Evolutionary conservation across 371 early-diverging fungal species (phyloP).

Genomic region (Rhizopus microsporus): DNA sequence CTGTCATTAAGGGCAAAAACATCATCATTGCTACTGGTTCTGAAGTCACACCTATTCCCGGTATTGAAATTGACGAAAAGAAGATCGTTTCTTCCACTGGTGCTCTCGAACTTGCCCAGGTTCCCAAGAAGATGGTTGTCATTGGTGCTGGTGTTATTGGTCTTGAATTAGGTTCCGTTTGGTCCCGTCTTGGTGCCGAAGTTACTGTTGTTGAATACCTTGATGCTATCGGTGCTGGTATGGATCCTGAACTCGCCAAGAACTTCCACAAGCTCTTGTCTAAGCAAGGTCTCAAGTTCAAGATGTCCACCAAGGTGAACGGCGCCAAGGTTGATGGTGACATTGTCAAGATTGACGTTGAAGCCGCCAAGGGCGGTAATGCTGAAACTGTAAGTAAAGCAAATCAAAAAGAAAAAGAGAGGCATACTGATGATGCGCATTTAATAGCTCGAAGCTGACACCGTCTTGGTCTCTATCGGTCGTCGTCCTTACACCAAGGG

Average conservation of each 20-base stretch:
- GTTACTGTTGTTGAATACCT: conserved; percentile 97
- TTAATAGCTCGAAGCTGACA: conserved; percentile 86
- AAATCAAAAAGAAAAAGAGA: not conserved
- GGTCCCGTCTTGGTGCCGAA: conserved; percentile 94
- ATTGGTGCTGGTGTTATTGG: conserved; percentile 99
- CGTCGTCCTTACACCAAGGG: conserved; percentile 94
- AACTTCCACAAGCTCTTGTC: conserved; percentile 85
- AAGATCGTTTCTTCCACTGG: conserved; percentile 97
- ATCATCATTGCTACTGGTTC: conserved; percentile 97
- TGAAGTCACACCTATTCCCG: conserved; percentile 92
- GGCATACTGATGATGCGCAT: not conserved
- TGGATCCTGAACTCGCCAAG: conserved; percentile 95
- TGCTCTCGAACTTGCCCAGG: conserved; percentile 89
- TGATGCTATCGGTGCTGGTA: conserved; percentile 93
- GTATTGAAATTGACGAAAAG: conserved; percentile 93
- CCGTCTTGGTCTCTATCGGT: conserved; percentile 92
- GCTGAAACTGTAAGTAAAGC: conserved; percentile 67
- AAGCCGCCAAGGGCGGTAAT: conserved; percentile 85
- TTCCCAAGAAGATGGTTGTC: conserved; percentile 97
- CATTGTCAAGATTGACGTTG: conserved; percentile 87
- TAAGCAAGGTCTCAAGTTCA: conserved; percentile 98
- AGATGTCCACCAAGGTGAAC: conserved; percentile 95
- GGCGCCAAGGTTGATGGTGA: conserved; percentile 83
- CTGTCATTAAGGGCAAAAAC: conserved; percentile 87
- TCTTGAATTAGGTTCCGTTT: conserved; percentile 97